These are phyloP conservation scores for Botrytis medusae DNA, from an alignment of 2,329 filamentous ascomycete genomes.

Conservation along the genomic window DNA sequence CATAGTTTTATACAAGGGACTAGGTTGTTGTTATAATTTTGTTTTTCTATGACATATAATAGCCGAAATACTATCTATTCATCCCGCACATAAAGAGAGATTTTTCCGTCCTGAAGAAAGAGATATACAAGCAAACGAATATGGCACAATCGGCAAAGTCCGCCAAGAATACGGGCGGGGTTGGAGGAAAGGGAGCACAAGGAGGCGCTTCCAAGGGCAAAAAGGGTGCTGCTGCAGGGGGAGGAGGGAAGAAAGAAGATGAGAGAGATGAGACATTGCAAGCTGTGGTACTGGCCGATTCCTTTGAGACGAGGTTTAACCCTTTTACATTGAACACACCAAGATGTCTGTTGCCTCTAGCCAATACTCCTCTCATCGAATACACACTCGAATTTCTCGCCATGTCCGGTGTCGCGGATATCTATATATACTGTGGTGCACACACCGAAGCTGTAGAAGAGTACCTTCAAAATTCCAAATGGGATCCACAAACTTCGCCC, in stretches of 20 bases:
- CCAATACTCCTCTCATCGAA: constrained; percentile 92
- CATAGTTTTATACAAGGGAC: neutral
- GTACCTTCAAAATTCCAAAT: constrained; percentile 80
- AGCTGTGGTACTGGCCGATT: constrained; percentile 74
- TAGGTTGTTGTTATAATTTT: neutral
- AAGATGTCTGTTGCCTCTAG: constrained; percentile 87
- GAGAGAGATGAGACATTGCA: constrained; percentile 41
- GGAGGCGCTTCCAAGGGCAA: constrained; percentile 29
- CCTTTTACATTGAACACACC: constrained; percentile 88
- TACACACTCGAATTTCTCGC: constrained; percentile 96
- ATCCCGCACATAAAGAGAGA: neutral
- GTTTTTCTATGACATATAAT: neutral
- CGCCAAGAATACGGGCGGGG: constrained; percentile 29
- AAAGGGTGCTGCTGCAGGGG: constrained; percentile 36
- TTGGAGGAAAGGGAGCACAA: constrained; percentile 24
- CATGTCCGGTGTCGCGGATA: constrained; percentile 90
- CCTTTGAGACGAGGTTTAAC: constrained; percentile 87
- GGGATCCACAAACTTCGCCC: constrained; percentile 67
- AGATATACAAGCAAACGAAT: constrained; percentile 1
- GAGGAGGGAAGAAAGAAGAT: constrained; percentile 38
- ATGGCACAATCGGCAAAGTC: constrained; percentile 31
- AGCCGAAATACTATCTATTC: neutral
- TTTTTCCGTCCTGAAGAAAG: neutral
- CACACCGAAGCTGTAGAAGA: constrained; percentile 84
- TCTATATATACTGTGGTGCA: constrained; percentile 87